phyloP scores from a whole-genome alignment of 2,329 filamentous ascomycete genomes.

The Nemania abortiva region DNA sequence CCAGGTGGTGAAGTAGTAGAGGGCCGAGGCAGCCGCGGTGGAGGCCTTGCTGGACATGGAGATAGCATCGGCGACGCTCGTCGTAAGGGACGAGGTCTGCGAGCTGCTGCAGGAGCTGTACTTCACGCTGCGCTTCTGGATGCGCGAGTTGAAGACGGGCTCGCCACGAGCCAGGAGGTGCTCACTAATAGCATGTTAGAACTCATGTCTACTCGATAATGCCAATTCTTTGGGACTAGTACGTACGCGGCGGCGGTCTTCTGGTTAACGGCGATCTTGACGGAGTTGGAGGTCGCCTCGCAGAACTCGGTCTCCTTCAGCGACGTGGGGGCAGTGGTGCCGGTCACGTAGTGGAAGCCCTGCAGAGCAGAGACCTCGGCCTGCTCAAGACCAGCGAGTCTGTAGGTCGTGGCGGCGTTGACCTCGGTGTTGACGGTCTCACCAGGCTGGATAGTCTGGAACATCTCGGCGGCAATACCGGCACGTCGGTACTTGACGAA shows the following conservation, averaged over 20 bases:
- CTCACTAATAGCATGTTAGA: conserved; percentile 31
- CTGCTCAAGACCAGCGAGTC: conserved; percentile 34
- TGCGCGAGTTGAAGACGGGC: conserved; percentile 37
- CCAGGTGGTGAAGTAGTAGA: conserved; percentile 41
- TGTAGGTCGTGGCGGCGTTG: conserved; percentile 40
- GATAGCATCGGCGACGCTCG: conserved; percentile 37
- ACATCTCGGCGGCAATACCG: conserved; percentile 38
- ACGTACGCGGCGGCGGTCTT: conserved; percentile 37
- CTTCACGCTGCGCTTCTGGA: conserved; percentile 38
- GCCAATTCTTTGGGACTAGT: background rate
- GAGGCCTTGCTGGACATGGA: conserved; percentile 33
- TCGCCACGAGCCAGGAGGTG: conserved; percentile 34
- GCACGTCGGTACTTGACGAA: conserved; percentile 38
- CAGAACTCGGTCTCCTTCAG: conserved; percentile 38
- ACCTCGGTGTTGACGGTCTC: conserved; percentile 36
- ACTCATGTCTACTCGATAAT: background rate
- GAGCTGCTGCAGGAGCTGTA: conserved; percentile 37
- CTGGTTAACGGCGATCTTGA: conserved; percentile 38
- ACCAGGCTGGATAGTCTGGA: conserved; percentile 41
- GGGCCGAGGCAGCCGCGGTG: conserved; percentile 25
- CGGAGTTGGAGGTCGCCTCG: conserved; percentile 35
- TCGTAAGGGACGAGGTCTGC: conserved; percentile 34
- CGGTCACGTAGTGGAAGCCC: conserved; percentile 41
- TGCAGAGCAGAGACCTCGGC: conserved; percentile 39
- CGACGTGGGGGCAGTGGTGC: conserved; percentile 35